Evolutionary conservation across 2,329 filamentous ascomycete genomes (phyloP).

Genomic region (Volutella citrinella): DNA sequence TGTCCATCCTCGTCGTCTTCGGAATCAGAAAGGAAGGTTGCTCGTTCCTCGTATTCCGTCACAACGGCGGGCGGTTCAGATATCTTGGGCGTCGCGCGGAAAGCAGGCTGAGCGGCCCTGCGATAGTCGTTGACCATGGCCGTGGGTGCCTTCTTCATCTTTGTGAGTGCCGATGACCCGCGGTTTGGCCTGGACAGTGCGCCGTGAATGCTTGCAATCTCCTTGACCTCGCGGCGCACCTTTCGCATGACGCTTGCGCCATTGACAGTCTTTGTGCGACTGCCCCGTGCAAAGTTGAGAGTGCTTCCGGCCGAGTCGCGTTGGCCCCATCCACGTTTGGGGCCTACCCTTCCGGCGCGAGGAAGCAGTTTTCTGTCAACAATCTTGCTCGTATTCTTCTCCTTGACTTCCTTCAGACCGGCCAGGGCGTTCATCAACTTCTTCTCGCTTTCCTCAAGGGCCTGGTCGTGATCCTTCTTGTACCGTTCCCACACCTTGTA

Average conservation of each 20-base stretch:
- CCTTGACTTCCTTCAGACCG: constrained; percentile 55
- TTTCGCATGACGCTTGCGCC: constrained; percentile 54
- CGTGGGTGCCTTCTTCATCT: constrained; percentile 48
- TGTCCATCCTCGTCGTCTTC: constrained; percentile 26
- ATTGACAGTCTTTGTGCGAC: constrained; percentile 49
- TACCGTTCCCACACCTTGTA: constrained; percentile 73
- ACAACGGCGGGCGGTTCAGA: constrained; percentile 20
- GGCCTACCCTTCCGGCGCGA: constrained; percentile 34
- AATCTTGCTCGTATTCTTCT: constrained; percentile 55
- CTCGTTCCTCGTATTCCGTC: constrained; percentile 31
- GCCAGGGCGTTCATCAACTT: constrained; percentile 56
- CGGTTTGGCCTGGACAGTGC: constrained; percentile 36
- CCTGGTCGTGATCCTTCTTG: constrained; percentile 53
- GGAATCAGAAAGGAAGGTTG: constrained; percentile 41
- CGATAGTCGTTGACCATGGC: constrained; percentile 54
- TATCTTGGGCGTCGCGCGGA: constrained; percentile 22
- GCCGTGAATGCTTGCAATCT: constrained; percentile 48
- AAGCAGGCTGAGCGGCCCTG: constrained; percentile 39
- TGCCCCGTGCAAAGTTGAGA: constrained; percentile 45
- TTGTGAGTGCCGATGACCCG: constrained; percentile 30
- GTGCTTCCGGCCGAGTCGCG: constrained; percentile 29
- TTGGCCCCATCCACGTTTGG: constrained; percentile 24
- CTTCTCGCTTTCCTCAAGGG: constrained; percentile 58
- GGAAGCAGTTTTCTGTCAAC: constrained; percentile 50
- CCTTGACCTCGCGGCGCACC: constrained; percentile 53